A percentile compares a stretch with the other conserved stretches of the same genome.
Evolutionary conservation across 768 basidiomycete species (phyloP).

Genomic region (Daedalea quercina): DNA sequence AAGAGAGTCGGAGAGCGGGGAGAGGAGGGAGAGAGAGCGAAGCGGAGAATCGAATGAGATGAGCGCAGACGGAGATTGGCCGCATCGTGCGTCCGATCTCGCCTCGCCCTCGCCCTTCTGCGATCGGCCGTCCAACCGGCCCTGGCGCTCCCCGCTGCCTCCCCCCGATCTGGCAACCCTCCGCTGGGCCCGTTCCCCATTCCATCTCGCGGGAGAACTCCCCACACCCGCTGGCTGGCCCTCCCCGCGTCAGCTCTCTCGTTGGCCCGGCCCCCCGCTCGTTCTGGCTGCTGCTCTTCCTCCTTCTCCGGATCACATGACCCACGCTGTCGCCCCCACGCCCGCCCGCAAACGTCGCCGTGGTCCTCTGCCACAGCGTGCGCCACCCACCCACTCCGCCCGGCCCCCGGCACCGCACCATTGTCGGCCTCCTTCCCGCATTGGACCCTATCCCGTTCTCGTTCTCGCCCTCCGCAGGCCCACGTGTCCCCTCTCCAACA

Average conservation of each 20-base stretch:
- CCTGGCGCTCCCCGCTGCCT: neutral
- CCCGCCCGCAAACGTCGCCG: neutral
- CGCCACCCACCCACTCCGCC: too few relatives aligned
- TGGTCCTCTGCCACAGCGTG: neutral
- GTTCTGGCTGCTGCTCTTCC: neutral
- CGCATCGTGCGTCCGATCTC: neutral
- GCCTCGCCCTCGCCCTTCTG: neutral
- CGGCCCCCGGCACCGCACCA: too few relatives aligned
- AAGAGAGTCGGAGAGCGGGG: neutral
- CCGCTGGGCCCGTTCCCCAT: neutral
- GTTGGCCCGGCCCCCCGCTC: neutral
- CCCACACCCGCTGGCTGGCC: neutral
- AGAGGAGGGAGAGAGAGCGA: neutral
- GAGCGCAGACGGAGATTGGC: neutral
- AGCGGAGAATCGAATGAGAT: neutral
- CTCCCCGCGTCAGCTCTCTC: neutral
- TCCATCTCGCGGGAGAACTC: conserved; percentile 1
- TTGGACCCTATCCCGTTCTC: neutral
- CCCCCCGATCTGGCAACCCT: neutral
- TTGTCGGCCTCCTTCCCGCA: neutral
- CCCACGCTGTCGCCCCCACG: neutral
- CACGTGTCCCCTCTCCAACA: neutral
- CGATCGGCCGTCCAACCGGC: neutral
- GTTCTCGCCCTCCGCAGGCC: neutral
- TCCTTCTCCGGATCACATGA: neutral